These are phyloP conservation scores for Penicillium mononematosum DNA, from an alignment of 495 filamentous ascomycete genomes.

Conservation along the genomic window DNA sequence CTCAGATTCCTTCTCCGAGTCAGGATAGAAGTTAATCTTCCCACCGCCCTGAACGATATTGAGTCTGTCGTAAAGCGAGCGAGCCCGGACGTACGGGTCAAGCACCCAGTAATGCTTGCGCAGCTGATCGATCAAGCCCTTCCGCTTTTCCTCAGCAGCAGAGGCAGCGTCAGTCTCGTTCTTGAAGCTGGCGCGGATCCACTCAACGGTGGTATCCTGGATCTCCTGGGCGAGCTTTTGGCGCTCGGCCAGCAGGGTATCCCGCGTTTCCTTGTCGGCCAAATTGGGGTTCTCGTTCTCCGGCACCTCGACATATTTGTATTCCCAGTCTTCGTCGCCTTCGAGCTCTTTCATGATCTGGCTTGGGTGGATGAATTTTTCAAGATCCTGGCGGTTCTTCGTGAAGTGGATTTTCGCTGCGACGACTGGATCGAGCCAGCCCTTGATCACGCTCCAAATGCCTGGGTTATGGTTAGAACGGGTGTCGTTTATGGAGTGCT, in stretches of 20 bases:
- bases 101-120: constrained; percentile 78
- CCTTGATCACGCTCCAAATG: constrained; percentile 85
- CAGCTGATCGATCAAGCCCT: constrained; percentile 60
- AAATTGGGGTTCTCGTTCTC: constrained; percentile 68
- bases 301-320: constrained; percentile 71
- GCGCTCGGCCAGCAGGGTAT: constrained; percentile 59
- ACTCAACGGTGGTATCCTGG: constrained; percentile 67
- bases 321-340: constrained; percentile 79
- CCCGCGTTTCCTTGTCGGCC: constrained; percentile 63
- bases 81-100: constrained; percentile 72
- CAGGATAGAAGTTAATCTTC: constrained; percentile 65
- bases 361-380: constrained; percentile 65
- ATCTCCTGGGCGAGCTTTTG: constrained; percentile 63
- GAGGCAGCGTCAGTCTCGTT: constrained; percentile 36
- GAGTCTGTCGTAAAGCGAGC: constrained; percentile 71
- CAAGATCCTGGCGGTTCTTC: constrained; percentile 74
- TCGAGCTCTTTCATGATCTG: constrained; percentile 78
- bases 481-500: not conserved
- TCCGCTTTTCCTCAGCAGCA: constrained; percentile 58
- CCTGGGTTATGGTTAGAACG: constrained; percentile 40
- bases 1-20: constrained; percentile 28
- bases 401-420: constrained; percentile 95
- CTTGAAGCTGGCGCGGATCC: constrained; percentile 58
- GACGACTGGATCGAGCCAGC: constrained; percentile 97
- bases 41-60: constrained; percentile 67